Evolutionary conservation across 441 rosid species (phyloP).

Genomic region (Gossypium armourianum): DNA sequence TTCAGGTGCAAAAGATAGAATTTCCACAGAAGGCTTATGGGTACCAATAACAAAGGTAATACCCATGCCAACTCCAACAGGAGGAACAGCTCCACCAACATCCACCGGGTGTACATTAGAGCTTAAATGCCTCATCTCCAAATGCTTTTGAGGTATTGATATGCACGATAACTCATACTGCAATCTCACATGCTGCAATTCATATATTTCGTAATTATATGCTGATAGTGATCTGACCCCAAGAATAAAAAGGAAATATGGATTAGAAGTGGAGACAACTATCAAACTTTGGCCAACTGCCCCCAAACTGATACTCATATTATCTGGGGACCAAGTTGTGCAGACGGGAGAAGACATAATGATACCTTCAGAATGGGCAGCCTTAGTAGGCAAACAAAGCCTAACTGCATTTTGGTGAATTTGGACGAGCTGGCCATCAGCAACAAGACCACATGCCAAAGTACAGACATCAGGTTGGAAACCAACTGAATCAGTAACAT

Average conservation of each 20-base stretch:
- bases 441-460: constrained; percentile 81
- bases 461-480: constrained; percentile 88
- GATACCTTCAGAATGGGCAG: constrained; percentile 73
- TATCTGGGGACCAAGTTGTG: constrained; percentile 71
- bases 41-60: constrained; percentile 78
- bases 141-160: constrained; percentile 56
- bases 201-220: constrained; percentile 56
- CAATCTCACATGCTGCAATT: constrained; percentile 62
- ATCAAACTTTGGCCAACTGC: constrained; percentile 69
- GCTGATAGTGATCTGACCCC: constrained; percentile 55
- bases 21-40: constrained; percentile 92
- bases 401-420: constrained; percentile 73
- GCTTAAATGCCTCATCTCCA: constrained; percentile 35
- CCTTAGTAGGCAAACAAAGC: constrained; percentile 75
- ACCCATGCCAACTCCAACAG: constrained; percentile 51
- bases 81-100: constrained; percentile 31
- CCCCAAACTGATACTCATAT: constrained; percentile 78
- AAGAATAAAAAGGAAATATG: constrained; percentile 66
- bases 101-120: constrained; percentile 24
- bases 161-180: constrained; percentile 83
- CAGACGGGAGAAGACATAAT: constrained; percentile 63
- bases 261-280: constrained; percentile 83
- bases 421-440: constrained; percentile 76
- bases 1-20: constrained; percentile 51
- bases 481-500: constrained; percentile 91